Conservation (phyloP, 441 rosid genomes). For the Corymbia calophylla region DNA sequence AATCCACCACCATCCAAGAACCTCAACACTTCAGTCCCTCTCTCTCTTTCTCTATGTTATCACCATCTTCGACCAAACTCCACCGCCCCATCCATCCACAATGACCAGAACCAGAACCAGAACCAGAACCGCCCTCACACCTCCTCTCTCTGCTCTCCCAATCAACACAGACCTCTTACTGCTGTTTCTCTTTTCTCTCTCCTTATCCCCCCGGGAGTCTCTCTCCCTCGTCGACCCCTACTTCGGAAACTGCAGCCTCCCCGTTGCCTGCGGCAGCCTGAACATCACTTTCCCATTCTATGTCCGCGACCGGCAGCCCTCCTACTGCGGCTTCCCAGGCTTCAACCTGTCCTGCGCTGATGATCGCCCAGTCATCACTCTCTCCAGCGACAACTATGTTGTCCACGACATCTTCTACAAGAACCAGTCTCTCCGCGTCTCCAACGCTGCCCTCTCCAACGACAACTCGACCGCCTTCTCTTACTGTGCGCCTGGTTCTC, state of each 20-base stretch:
- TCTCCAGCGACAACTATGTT: slow-evolving; percentile 3
- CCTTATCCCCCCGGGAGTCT: slow-evolving; percentile 1
- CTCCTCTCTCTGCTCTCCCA: background rate
- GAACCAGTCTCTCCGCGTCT: slow-evolving; percentile 26
- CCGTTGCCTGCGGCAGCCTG: slow-evolving; percentile 24
- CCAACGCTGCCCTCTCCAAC: slow-evolving; percentile 7
- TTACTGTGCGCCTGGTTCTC: slow-evolving; percentile 1
- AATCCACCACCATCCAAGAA: background rate
- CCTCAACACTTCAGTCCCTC: background rate
- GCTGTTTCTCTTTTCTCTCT: background rate
- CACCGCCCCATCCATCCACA: background rate
- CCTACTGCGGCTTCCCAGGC: slow-evolving; percentile 44
- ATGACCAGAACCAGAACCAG: slow-evolving; percentile 8
- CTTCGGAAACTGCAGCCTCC: slow-evolving; percentile 18
- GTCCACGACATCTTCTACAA: slow-evolving; percentile 19
- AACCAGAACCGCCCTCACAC: background rate
- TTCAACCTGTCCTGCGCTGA: slow-evolving; percentile 28
- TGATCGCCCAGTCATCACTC: slow-evolving; percentile 12
- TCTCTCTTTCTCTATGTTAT: background rate
- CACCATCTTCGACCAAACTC: background rate
- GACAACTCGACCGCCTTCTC: background rate
- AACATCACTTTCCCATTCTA: slow-evolving; percentile 34
- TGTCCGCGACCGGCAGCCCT: slow-evolving; percentile 6
- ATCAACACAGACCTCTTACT: background rate
- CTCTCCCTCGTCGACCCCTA: slow-evolving; percentile 8